A percentile compares a stretch with the other conserved stretches of the same genome.
phyloP scores from a whole-genome alignment of 441 rosid species.

The Theobroma grandiflorum region DNA sequence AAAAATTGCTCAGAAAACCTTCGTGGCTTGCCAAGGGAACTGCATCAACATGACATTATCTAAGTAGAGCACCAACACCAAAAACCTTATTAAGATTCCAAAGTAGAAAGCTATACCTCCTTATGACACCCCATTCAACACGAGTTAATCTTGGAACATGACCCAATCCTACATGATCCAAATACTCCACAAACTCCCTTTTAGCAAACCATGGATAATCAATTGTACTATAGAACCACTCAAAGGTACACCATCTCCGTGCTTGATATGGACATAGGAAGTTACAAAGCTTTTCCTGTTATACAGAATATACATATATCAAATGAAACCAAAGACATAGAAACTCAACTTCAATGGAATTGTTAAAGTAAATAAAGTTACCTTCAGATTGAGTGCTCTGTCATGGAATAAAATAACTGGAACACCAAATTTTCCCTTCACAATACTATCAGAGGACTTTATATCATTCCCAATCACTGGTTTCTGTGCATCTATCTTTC shows the following conservation, averaged over 20 bases:
- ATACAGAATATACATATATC: constrained; percentile 27
- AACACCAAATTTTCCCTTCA: constrained; percentile 48
- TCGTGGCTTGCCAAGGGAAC: constrained; percentile 79
- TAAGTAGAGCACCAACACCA: constrained; percentile 27
- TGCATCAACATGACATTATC: constrained; percentile 40
- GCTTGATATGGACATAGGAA: constrained; percentile 56
- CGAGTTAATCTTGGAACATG: constrained; percentile 80
- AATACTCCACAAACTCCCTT: constrained; percentile 74
- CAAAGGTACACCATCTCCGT: constrained; percentile 67
- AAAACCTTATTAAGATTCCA: constrained; percentile 20
- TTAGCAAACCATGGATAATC: constrained; percentile 86
- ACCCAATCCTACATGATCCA: constrained; percentile 79
- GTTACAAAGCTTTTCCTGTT: constrained; percentile 66
- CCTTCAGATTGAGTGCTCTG: constrained; percentile 42
- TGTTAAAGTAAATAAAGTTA: constrained; percentile 28
- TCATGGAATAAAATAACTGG: constrained; percentile 42
- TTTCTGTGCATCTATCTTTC: constrained; percentile 54
- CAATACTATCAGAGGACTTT: constrained; percentile 42
- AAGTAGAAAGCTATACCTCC: constrained; percentile 50
- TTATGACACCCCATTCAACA: constrained; percentile 82
- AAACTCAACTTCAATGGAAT: constrained; percentile 26
- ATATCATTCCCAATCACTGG: constrained; percentile 45
- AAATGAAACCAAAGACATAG: constrained; percentile 33
- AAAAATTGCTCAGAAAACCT: constrained; percentile 70
- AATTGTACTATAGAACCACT: constrained; percentile 78